These are phyloP conservation scores for Cladosporium sp. DNA, from an alignment of 2,329 filamentous ascomycete genomes.

Conservation along the genomic window DNA sequence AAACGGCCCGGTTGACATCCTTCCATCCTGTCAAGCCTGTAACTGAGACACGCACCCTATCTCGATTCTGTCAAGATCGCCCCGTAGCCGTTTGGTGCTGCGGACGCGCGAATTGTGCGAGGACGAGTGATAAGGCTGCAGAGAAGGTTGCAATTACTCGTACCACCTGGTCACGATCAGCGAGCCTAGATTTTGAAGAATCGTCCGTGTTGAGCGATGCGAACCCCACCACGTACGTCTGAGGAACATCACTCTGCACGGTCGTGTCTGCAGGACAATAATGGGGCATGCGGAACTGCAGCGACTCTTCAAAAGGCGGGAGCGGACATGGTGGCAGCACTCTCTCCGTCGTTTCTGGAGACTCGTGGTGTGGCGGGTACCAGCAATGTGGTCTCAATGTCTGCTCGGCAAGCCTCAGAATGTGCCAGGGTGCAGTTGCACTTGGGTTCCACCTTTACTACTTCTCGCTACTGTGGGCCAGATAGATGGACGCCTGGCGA, in stretches of 20 bases:
- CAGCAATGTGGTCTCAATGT: slow-evolving; percentile 3
- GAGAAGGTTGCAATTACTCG: background rate
- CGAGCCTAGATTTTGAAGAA: slow-evolving; percentile 7
- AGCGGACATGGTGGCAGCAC: background rate
- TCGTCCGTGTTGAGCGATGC: background rate
- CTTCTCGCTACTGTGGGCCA: background rate
- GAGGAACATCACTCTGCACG: slow-evolving; percentile 4
- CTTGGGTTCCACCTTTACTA: background rate
- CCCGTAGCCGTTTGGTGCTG: background rate
- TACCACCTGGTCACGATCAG: background rate
- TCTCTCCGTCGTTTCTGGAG: background rate
- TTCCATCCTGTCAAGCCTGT: background rate
- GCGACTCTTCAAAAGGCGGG: background rate
- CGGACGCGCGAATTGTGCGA: background rate
- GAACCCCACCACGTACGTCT: background rate
- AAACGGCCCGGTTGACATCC: slow-evolving; percentile 9
- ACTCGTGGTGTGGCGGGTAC: background rate
- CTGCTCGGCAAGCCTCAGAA: background rate
- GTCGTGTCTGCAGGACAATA: background rate
- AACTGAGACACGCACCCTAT: background rate
- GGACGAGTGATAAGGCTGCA: background rate
- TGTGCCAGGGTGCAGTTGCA: background rate
- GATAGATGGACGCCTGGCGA: background rate
- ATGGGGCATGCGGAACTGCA: background rate
- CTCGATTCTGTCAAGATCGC: background rate